These are phyloP conservation scores for Trichoderma sp. DNA, from an alignment of 2,329 filamentous ascomycete genomes.

Conservation along the genomic window DNA sequence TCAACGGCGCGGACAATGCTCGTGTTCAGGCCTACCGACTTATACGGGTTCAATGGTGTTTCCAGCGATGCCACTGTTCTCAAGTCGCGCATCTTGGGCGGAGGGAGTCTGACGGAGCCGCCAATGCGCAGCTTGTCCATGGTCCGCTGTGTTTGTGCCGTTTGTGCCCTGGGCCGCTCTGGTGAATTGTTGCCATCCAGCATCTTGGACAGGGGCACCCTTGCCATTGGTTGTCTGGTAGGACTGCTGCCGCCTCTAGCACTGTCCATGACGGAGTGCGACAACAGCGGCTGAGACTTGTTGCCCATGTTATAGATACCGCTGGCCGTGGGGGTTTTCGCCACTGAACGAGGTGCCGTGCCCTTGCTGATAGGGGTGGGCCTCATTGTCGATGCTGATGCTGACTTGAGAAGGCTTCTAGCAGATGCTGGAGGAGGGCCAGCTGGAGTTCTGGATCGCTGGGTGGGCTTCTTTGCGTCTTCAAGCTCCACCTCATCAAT, in stretches of 20 bases:
- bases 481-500: slow-evolving; percentile 74
- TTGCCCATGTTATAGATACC: slow-evolving; percentile 27
- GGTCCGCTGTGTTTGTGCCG: slow-evolving; percentile 41
- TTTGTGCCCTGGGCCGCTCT: slow-evolving; percentile 54
- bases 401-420: slow-evolving; percentile 23
- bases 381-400: not conserved
- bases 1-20: slow-evolving; percentile 59
- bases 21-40: slow-evolving; percentile 45
- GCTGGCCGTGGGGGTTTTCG: slow-evolving; percentile 57
- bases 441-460: slow-evolving; percentile 71
- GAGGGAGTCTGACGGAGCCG: slow-evolving; percentile 64
- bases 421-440: slow-evolving; percentile 51
- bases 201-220: slow-evolving; percentile 66
- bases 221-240: slow-evolving; percentile 62
- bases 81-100: slow-evolving; percentile 90
- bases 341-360: slow-evolving; percentile 37
- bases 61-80: slow-evolving; percentile 49
- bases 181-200: slow-evolving; percentile 76
- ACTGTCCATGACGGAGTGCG: slow-evolving; percentile 21
- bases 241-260: slow-evolving; percentile 35
- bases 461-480: slow-evolving; percentile 49
- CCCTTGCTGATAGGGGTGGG: slow-evolving; percentile 27
- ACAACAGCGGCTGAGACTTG: slow-evolving; percentile 27
- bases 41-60: slow-evolving; percentile 49
- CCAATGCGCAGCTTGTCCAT: slow-evolving; percentile 50